Base-by-base conservation (phyloP, 495 filamentous ascomycete species). In the Penicillium parvum region DNA sequence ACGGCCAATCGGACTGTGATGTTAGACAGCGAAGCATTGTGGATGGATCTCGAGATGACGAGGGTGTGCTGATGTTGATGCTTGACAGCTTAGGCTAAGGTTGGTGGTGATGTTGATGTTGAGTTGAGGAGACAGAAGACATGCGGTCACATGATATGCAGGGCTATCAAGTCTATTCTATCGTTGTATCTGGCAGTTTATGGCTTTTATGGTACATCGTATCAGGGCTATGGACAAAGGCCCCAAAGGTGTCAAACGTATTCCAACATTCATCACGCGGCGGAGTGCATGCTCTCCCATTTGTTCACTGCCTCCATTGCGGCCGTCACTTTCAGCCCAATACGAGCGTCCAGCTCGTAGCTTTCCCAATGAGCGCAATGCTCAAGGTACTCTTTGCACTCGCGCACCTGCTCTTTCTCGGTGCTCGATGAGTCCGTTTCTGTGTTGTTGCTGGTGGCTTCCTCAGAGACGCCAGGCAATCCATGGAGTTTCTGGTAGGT, bases 301-400 rank as follows among this genome's bases (percentile, higher is more conserved):
- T 84, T 85, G 43, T 68, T 76, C n/a, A 97, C 62, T 0, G 85
- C 92, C 52, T 88, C 82, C 53, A 85, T 60, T 2, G 79, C 86
- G 18, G 88, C 88, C 40, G 86, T 86, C 35, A 96, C 81, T 50
- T 90, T 86, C 61, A 96, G 70, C 18, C 88, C 86, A 38, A 96
- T 79, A 37, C 92, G 76, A 32, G 86, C 83, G 60, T 98, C 94
- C 23, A 97, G 71, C 32, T 92, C 81, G 57, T 86, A 97, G 10
- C 73, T 71, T 50, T 95, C 91, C 88, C 88, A 96, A 16, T 69
- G 78, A 14, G 84, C 80, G 16, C 85, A 85, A 65, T 88, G 89
- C 12, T 88, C 81, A 12, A 96, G 61, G 69, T 83, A 85, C 25
- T 72, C 68, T 50, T 82, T 77, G 59, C 86, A 89, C 53, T 88